These are phyloP conservation scores for Epichloe baconii DNA, from an alignment of 2,329 filamentous ascomycete genomes.

Conservation along the genomic window DNA sequence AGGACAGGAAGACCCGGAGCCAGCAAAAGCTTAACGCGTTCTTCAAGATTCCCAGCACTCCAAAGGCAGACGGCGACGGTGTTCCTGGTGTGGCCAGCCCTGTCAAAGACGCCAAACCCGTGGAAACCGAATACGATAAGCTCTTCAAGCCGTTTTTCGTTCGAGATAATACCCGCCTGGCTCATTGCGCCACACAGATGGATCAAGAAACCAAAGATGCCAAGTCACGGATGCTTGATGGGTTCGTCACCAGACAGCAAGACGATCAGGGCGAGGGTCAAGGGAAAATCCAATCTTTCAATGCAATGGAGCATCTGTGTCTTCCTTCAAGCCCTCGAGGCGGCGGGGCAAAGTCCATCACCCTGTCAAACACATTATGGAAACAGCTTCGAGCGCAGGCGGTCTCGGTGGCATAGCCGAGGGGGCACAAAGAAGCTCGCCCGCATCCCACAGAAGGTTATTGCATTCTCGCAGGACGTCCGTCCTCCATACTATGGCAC, in stretches of 20 bases:
- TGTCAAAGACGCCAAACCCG: constrained; percentile 13
- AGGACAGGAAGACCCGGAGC: constrained; percentile 36
- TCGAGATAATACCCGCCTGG: constrained; percentile 59
- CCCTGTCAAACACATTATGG: constrained; percentile 49
- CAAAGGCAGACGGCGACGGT: constrained; percentile 25
- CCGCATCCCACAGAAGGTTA: constrained; percentile 47
- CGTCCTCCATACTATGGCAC: constrained; percentile 62
- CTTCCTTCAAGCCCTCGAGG: constrained; percentile 22
- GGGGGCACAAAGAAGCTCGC: constrained; percentile 29
- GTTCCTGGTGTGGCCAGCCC: constrained; percentile 16
- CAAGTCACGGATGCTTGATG: constrained; percentile 39
- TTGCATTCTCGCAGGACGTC: constrained; percentile 51
- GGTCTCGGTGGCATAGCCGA: constrained; percentile 20
- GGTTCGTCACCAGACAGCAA: constrained; percentile 34
- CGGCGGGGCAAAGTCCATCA: constrained; percentile 35
- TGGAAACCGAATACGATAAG: constrained; percentile 46
- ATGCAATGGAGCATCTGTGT: constrained; percentile 33
- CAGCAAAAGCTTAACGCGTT: constrained; percentile 32
- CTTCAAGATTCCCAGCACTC: constrained; percentile 28
- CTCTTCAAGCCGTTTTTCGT: constrained; percentile 73
- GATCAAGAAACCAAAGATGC: constrained; percentile 41
- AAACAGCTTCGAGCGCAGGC: constrained; percentile 33
- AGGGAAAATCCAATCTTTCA: constrained; percentile 27
- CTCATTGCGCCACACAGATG: constrained; percentile 42
- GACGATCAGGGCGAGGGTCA: constrained; percentile 20